Conservation (phyloP, 257 asterid genomes). For the Penstemon eatonii region DNA sequence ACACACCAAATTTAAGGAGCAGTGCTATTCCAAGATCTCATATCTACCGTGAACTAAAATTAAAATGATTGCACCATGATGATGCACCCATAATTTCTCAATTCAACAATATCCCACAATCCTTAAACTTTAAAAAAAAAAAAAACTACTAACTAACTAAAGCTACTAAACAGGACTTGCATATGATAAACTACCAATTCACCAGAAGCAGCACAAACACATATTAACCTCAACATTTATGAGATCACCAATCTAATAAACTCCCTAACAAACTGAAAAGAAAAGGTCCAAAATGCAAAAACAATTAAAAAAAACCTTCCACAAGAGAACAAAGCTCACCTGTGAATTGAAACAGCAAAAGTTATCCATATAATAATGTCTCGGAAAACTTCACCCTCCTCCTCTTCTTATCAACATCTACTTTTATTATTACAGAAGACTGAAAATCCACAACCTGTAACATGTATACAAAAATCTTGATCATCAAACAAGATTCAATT, state of each 20-base stretch:
- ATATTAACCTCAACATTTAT: not conserved
- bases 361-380: constrained; percentile 48
- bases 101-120: too few relatives aligned
- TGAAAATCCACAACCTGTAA: constrained; percentile 48
- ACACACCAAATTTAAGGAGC: too few relatives aligned
- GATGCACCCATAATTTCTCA: too few relatives aligned
- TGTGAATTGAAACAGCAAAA: constrained; percentile 75
- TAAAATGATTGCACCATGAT: too few relatives aligned
- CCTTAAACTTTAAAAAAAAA: too few relatives aligned
- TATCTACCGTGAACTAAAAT: too few relatives aligned
- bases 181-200: too few relatives aligned
- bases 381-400: not conserved
- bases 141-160: too few relatives aligned
- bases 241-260: constrained; percentile 16
- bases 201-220: too few relatives aligned
- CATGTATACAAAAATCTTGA: constrained; percentile 10
- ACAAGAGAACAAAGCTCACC: constrained; percentile 41
- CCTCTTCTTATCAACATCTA: constrained; percentile 52
- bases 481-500: constrained; percentile 35
- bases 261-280: constrained; percentile 13
- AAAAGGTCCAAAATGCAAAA: too few relatives aligned
- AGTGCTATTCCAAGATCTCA: too few relatives aligned
- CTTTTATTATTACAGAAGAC: constrained; percentile 31
- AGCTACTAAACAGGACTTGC: too few relatives aligned
- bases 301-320: not conserved